These are phyloP conservation scores for Fusarium buxicola DNA, from an alignment of 2,329 filamentous ascomycete species.

Conservation along the genomic window DNA sequence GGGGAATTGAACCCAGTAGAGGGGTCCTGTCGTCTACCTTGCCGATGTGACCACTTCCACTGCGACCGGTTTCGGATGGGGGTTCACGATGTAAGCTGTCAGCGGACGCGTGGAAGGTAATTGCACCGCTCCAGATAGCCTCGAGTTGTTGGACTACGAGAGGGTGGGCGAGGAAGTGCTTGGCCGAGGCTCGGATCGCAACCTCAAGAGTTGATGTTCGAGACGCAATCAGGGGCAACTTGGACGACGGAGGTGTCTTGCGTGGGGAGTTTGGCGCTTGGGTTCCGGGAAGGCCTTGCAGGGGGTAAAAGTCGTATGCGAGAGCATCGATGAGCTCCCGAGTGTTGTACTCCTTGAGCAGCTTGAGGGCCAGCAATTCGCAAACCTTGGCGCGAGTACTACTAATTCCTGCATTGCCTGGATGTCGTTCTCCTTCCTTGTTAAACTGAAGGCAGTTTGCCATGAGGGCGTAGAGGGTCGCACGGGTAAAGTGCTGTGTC, in stretches of 20 bases:
- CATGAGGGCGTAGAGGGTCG: constrained; percentile 89
- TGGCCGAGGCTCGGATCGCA: constrained; percentile 91
- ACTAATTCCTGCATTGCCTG: constrained; percentile 85
- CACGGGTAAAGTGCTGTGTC: constrained; percentile 83
- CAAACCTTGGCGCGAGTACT: constrained; percentile 88
- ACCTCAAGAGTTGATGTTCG: constrained; percentile 92
- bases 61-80: constrained; percentile 42
- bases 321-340: constrained; percentile 93
- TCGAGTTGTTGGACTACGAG: constrained; percentile 95
- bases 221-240: constrained; percentile 68
- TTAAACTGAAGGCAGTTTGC: constrained; percentile 94
- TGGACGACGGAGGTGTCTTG: constrained; percentile 54
- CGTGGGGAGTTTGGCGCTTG: constrained; percentile 51
- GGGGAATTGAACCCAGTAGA: constrained; percentile 56
- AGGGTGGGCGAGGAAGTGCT: constrained; percentile 91
- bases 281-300: constrained; percentile 77
- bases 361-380: constrained; percentile 88
- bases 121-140: constrained; percentile 95
- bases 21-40: constrained; percentile 63
- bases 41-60: constrained; percentile 41
- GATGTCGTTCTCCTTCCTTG: constrained; percentile 85
- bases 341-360: constrained; percentile 90
- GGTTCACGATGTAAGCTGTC: constrained; percentile 80
- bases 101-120: constrained; percentile 91
- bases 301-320: constrained; percentile 93